These are phyloP conservation scores for Malassezia equina DNA, from an alignment of 1,284 basidiomycete genomes.

Conservation along the genomic window DNA sequence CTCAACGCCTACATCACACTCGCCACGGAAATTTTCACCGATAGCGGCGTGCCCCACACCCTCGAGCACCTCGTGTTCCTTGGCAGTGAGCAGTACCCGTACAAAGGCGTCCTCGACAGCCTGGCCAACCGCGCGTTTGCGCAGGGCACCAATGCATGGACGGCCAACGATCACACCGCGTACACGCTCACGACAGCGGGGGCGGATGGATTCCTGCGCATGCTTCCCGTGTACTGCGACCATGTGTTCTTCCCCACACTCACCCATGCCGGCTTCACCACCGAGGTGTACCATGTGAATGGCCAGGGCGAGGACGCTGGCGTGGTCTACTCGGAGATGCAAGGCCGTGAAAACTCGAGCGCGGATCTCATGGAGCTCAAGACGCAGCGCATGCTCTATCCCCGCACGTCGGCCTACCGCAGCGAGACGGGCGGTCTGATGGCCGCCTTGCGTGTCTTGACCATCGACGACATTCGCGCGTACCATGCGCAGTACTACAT, in stretches of 20 bases:
- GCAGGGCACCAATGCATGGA: constrained; percentile 63
- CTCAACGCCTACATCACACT: constrained; percentile 88
- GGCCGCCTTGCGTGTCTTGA: constrained; percentile 75
- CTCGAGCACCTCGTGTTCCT: constrained; percentile 47
- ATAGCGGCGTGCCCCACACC: constrained; percentile 52
- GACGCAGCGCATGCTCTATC: constrained; percentile 61
- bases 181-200: constrained; percentile 98
- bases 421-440: constrained; percentile 95
- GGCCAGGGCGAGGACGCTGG: constrained; percentile 81
- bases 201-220: constrained; percentile 83
- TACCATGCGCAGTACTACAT: constrained; percentile 88
- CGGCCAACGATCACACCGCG: constrained; percentile 55
- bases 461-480: constrained; percentile 72
- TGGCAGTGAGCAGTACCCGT: constrained; percentile 56
- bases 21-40: constrained; percentile 65
- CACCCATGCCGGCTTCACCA: constrained; percentile 77
- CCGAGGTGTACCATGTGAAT: constrained; percentile 74
- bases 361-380: constrained; percentile 75
- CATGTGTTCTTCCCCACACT: constrained; percentile 95
- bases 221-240: constrained; percentile 90
- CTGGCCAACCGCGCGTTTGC: constrained; percentile 95
- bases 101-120: constrained; percentile 92
- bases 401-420: constrained; percentile 73
- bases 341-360: constrained; percentile 85
- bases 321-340: constrained; percentile 79